These are phyloP conservation scores for Debaryomyces singareniensis DNA, from an alignment of 1,139 yeast genomes.

Conservation along the genomic window DNA sequence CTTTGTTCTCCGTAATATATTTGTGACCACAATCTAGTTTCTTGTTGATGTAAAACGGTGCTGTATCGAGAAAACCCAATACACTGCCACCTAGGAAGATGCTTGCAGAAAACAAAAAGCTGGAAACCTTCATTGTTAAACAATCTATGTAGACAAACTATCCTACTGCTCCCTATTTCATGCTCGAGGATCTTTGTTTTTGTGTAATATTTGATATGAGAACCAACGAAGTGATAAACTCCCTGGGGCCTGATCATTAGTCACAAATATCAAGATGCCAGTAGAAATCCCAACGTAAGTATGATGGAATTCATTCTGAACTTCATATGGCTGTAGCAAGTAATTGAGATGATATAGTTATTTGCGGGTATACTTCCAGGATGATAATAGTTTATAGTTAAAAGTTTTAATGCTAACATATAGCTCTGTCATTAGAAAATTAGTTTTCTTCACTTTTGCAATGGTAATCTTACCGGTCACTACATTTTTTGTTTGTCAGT, in stretches of 20 bases:
- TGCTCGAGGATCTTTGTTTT: not conserved
- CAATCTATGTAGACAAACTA: not conserved
- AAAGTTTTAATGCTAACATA: not conserved
- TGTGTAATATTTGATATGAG: too few species aligned
- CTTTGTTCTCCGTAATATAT: slow-evolving; percentile 16
- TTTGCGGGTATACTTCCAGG: not conserved
- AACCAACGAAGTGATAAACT: too few species aligned
- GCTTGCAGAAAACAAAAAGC: not conserved
- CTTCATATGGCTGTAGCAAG: too few species aligned
- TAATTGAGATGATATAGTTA: too few species aligned
- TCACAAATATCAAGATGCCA: slow-evolving; percentile 18
- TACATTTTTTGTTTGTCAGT: slow-evolving; percentile 64
- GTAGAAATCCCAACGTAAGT: slow-evolving; percentile 60
- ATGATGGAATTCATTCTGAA: not conserved
- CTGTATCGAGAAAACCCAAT: slow-evolving; percentile 28
- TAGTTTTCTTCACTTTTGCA: slow-evolving; percentile 80
- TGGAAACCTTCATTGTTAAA: not conserved
- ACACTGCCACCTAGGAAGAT: slow-evolving; percentile 9
- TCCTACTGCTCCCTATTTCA: not conserved
- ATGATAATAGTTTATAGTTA: not conserved
- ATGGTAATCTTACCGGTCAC: slow-evolving; percentile 78
- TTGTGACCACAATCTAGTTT: slow-evolving; percentile 9
- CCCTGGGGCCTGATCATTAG: too few species aligned
- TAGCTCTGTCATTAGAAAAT: slow-evolving; percentile 62
- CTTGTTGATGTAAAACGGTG: slow-evolving; percentile 18